Evolutionary conservation across 805 yeast species (phyloP), one percentile per base, ranked within the genome.

Genomic region (Wickerhamomyces chambardii): DNA sequence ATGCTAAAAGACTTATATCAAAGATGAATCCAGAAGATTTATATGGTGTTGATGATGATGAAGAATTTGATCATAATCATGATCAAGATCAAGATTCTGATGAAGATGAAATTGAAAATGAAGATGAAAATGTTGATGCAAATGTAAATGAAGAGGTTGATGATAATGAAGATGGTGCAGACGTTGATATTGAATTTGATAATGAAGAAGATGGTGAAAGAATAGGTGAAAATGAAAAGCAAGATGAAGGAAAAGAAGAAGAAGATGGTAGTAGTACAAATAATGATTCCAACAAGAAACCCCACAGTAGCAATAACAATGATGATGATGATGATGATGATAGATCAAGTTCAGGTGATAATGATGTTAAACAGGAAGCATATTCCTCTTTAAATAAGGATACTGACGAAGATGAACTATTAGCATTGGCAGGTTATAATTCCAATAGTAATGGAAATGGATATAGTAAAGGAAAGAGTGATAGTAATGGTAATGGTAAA

Each of bases 341-440:
- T 7, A 8, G 14, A 16, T 17, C 15, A 15, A 5, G 9, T 19
- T 12, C 8, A 8, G 14, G 7, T 6, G 29, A 16, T 15, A 30
- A 30, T 21, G 24, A 9, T 9, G 27, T 12, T n/a, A 11, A 25
- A 18, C 17, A 19, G 10, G 19, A 27, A 6, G 29, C 28, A 5
- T 15, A n/a, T n/a, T n/a, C n/a, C n/a, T n/a, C n/a, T n/a, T n/a
- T n/a, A n/a, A n/a, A n/a, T n/a, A n/a, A n/a, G n/a, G n/a, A n/a
- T n/a, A n/a, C n/a, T n/a, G n/a, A n/a, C 4, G 50, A 46, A 24
- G 50, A 45, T 3, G 52, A 47, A 17, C 28, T 43, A 9, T 26
- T 48, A 19, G 35, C 37, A 25, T 17, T 47, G 21, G 48, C 48
- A 2, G 52, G 49, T 1, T 46, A 39, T 26, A 38, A 36, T 27